These are phyloP conservation scores for Penicillium cataractarum DNA, from an alignment of 495 filamentous ascomycete species.

Conservation along the genomic window DNA sequence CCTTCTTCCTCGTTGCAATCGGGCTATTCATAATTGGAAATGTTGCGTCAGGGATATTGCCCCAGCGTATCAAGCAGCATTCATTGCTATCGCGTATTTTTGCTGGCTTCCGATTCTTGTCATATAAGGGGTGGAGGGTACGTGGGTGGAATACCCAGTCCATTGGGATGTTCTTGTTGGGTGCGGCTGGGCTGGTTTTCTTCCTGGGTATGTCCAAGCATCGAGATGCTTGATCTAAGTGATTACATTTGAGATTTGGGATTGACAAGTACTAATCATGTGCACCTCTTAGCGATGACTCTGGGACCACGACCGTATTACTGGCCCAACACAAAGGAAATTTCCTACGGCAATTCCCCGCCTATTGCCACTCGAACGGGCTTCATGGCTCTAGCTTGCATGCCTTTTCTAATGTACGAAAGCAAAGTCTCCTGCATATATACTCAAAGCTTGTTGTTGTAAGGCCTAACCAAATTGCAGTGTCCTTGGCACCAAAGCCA, in stretches of 20 bases:
- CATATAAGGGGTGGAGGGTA: slow-evolving; percentile 47
- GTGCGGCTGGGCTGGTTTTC: slow-evolving; percentile 44
- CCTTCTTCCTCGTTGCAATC: slow-evolving; percentile 52
- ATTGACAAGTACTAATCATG: not conserved
- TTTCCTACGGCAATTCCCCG: slow-evolving; percentile 52
- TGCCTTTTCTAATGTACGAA: slow-evolving; percentile 54
- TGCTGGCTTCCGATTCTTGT: slow-evolving; percentile 36
- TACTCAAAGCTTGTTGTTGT: not conserved
- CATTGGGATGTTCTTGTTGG: slow-evolving; percentile 46
- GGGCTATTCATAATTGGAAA: slow-evolving; percentile 49
- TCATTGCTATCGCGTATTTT: slow-evolving; percentile 29
- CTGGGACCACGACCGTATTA: slow-evolving; percentile 59
- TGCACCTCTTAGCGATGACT: slow-evolving; percentile 41
- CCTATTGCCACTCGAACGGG: slow-evolving; percentile 56
- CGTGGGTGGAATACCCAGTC: slow-evolving; percentile 46
- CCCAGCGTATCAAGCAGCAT: slow-evolving; percentile 17
- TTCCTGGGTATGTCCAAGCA: slow-evolving; percentile 44
- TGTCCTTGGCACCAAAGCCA: slow-evolving; percentile 35
- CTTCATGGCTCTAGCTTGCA: slow-evolving; percentile 53
- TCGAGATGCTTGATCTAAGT: not conserved
- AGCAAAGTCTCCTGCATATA: slow-evolving; percentile 22
- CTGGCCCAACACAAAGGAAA: slow-evolving; percentile 51
- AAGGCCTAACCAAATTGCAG: slow-evolving; percentile 17
- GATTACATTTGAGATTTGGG: not conserved
- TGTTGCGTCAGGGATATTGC: slow-evolving; percentile 27